Evolutionary conservation across 768 basidiomycete genomes (phyloP).

Genomic region (Tricholoma bakamatsutake): DNA sequence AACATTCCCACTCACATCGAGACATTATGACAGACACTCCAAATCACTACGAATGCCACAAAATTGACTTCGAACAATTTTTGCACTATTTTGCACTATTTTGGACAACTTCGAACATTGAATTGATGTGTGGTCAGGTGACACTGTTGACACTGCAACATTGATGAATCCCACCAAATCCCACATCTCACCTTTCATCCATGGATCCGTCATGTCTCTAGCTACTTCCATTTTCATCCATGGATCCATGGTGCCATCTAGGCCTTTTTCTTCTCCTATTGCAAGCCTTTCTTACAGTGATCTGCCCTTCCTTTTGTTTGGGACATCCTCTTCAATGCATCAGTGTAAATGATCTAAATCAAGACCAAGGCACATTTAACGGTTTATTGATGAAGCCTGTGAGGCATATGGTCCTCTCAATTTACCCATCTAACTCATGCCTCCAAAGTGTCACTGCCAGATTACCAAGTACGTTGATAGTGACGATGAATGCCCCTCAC

Average conservation of each 20-base stretch:
- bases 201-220: neutral
- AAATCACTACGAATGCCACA: too few species aligned
- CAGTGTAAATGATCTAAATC: neutral
- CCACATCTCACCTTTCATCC: neutral
- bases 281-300: neutral
- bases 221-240: neutral
- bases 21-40: too few species aligned
- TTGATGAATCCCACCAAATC: neutral
- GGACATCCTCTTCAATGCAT: neutral
- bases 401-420: neutral
- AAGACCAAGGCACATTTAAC: neutral
- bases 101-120: too few species aligned
- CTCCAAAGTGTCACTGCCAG: neutral
- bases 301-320: neutral
- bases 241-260: neutral
- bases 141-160: neutral
- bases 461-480: neutral
- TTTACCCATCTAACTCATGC: neutral
- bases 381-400: neutral
- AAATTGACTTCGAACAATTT: too few species aligned
- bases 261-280: too few species aligned
- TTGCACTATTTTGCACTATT: too few species aligned
- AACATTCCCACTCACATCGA: too few species aligned
- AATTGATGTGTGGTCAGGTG: neutral
- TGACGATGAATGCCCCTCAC: neutral